Evolutionary conservation across 139 green algal species (phyloP), one percentile per base, ranked within the genome.

Genomic region (Pleodorina starrii): DNA sequence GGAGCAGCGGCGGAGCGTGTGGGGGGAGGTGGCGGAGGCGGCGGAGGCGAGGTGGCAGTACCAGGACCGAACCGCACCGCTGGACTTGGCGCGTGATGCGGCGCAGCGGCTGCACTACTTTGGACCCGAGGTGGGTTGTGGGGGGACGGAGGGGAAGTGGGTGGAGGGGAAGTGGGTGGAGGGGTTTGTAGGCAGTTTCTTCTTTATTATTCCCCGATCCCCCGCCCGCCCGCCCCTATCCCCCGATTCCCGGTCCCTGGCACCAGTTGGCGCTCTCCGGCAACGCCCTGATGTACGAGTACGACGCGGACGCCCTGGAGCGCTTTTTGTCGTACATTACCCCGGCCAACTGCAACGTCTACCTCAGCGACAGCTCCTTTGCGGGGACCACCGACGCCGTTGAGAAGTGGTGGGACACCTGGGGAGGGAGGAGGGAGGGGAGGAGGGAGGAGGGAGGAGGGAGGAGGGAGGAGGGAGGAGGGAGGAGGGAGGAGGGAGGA

Each of bases 31-130:
- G 54, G 86, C 86, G 6, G 66, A 35, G 27, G 43, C 84, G 35
- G 76, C 89, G 12, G n/a, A 48, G 38, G 42, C 93, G 68, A 50
- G 90, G 2, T 94, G 88, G 42, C 60, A 92, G 23, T 92, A 89
- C 82, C 54, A 66, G 59, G 92, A 95, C 79, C 74, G 83, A 0
- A 48, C 44, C 5, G 48, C 91, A 19, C 90, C 92, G 0, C 80
- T 92, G 43, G 75, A 88, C 5, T 68, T 89, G 35, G 92, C 87
- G 21, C 68, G 89, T 51, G 66, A 79, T 32, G 60, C 59, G 23
- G 93, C 93, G 1, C 51, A 91, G 17, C 35, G 71, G 3, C 78
- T 93, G 72, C 88, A 92, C 71, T 92, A 92, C 84, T 92, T 83
- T 42, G 48, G 27, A 3, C 84, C 82, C 5, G 12, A 88, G 63